Percentiles rank a stretch among this genome's conserved stretches.
These are phyloP conservation scores for Amauroascus niger DNA, from an alignment of 2,329 filamentous ascomycete species.

Conservation along the genomic window DNA sequence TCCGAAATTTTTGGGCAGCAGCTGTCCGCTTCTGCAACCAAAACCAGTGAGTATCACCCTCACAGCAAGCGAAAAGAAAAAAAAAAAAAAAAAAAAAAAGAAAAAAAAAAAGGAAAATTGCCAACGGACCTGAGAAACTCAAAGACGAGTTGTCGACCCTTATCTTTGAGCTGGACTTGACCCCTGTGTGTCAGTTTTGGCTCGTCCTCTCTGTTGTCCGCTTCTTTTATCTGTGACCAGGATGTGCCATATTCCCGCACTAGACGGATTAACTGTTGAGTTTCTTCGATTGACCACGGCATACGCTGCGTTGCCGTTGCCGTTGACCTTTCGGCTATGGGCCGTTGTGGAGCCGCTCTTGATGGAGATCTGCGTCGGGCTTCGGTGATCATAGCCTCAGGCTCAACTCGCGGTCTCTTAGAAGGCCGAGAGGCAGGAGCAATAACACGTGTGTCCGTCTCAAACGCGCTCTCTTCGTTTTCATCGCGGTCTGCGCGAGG, in stretches of 20 bases:
- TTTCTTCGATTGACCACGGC: slow-evolving; percentile 37
- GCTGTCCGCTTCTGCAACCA: too few species aligned
- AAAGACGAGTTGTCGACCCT: slow-evolving; percentile 44
- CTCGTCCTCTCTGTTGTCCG: slow-evolving; percentile 25
- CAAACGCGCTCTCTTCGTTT: slow-evolving; percentile 4
- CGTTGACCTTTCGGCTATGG: neutral
- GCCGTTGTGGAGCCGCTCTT: neutral
- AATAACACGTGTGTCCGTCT: neutral
- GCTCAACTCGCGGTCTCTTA: neutral
- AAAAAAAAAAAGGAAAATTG: neutral
- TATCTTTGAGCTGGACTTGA: slow-evolving; percentile 48
- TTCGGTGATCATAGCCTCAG: neutral
- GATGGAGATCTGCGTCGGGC: neutral
- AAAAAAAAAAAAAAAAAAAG: neutral
- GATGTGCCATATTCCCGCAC: slow-evolving; percentile 39
- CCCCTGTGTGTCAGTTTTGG: slow-evolving; percentile 31
- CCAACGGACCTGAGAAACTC: slow-evolving; percentile 1
- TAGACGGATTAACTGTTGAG: slow-evolving; percentile 39
- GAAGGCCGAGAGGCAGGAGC: neutral
- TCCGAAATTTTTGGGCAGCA: too few species aligned
- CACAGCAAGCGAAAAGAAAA: too few species aligned
- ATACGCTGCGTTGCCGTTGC: too few species aligned
- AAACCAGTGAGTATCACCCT: too few species aligned
- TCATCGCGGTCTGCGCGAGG: neutral
- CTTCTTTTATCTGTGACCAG: slow-evolving; percentile 41